Evolutionary conservation across 176 grass and related monocot species (phyloP), one percentile per base, ranked within the genome.

Genomic region (Zoysia japonica): DNA sequence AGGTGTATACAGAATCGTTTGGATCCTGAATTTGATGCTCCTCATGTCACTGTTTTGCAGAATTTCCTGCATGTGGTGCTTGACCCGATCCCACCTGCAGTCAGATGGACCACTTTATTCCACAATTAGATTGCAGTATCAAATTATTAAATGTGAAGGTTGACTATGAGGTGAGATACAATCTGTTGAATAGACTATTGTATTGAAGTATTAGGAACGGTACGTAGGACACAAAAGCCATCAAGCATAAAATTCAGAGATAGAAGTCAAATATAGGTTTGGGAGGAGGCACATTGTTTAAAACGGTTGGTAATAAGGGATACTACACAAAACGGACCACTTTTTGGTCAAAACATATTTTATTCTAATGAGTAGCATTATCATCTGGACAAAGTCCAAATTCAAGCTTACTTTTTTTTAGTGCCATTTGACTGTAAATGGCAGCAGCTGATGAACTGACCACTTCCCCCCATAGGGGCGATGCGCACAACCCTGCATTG

Each of bases 1-100:
- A 92, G 40, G 82, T 89, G 76, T 98, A 98, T 61, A 93, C 70
- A 59, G 96, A 94, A 60, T 88, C 85, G 35, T 89, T 86, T 3
- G 85, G 78, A 83, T 98, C 89, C 95, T 86, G 39, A 89, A 67
- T 70, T 83, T 85, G 47, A 85, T 61, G 19, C 88, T 90, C 79
- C 82, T 94, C 38, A 85, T 19, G 70, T 98, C 90, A 19, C 95
- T 94, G 28, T 90, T 81, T 41, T 78, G 95, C 45, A 98, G 84
- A 63, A 98, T 91, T 61, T 94, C 95, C 83, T 84, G 90, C 95
- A 94, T 94, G 11, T 93, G 86, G 39, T 48, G 74, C 79, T 98
- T 98, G 90, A 98, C 94, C 38, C 84, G 93, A 75, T 85, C 84
- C 95, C 92, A 98, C 82, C 95, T 98, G 85, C 80, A 87, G 8